Percentiles rank a stretch among this genome's conserved stretches.
phyloP scores from a whole-genome alignment of 257 asterid species.

The Paulownia fortunei region DNA sequence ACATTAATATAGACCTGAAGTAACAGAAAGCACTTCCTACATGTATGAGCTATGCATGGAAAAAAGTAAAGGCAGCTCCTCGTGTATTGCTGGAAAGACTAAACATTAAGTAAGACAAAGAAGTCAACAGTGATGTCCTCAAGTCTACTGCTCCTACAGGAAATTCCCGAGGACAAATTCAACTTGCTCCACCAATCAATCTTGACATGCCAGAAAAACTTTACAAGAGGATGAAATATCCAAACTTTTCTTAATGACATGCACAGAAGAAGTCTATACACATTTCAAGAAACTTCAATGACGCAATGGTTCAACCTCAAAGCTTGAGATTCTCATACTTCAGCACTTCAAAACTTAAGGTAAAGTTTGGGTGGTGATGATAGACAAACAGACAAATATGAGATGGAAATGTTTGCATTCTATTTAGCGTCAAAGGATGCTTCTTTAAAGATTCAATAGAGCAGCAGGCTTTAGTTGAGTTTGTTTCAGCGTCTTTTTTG shows the following conservation, averaged over 20 bases:
- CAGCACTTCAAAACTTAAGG: background rate
- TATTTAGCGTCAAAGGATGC: background rate
- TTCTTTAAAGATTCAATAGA: conserved; percentile 1
- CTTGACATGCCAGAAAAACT: background rate
- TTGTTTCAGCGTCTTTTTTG: background rate
- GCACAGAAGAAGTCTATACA: background rate
- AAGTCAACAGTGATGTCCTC: background rate
- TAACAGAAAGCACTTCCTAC: background rate
- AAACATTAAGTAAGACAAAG: background rate
- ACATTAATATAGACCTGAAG: background rate
- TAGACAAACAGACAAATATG: background rate
- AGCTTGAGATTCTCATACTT: background rate
- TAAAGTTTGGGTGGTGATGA: background rate
- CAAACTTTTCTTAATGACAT: background rate
- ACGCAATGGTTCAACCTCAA: background rate
- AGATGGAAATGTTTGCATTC: background rate
- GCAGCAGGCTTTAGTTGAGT: background rate
- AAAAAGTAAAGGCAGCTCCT: background rate
- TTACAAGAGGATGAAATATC: background rate
- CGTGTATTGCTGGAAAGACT: background rate
- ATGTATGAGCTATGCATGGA: background rate
- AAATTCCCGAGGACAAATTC: background rate
- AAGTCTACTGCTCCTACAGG: background rate
- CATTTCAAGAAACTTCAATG: background rate
- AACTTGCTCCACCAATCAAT: conserved; percentile 1